Evolutionary conservation across 768 basidiomycete genomes (phyloP).

Genomic region (Lentinula sp.): DNA sequence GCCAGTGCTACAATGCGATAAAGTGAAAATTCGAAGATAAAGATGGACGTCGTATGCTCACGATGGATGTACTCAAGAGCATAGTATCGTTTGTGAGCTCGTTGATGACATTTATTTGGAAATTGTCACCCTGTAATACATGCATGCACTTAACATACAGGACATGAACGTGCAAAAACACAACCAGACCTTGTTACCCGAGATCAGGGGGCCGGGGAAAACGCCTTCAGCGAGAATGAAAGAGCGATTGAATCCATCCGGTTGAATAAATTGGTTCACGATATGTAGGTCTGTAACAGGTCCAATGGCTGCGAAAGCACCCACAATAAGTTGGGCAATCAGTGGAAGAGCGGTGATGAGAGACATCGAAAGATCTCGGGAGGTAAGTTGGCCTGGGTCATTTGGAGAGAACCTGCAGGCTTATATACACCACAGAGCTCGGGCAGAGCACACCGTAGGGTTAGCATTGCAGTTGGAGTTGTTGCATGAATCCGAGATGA

Average conservation of each 20-base stretch:
- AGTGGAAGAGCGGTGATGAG: not conserved
- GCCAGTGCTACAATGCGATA: constrained; percentile 12
- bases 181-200: not conserved
- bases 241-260: constrained; percentile 24
- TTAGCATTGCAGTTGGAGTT: not conserved
- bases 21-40: not conserved
- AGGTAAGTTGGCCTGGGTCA: not conserved
- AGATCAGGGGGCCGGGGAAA: constrained; percentile 37
- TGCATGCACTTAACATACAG: not conserved
- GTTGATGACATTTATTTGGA: constrained; percentile 32
- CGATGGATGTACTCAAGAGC: constrained; percentile 30
- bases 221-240: constrained; percentile 21
- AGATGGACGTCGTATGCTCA: constrained; percentile 12
- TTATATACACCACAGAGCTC: not conserved
- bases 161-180: not conserved
- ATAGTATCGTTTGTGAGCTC: constrained; percentile 28
- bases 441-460: not conserved
- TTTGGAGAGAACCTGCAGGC: not conserved
- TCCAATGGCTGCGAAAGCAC: constrained; percentile 14
- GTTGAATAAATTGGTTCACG: constrained; percentile 19
- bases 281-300: constrained; percentile 18
- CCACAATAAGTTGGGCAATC: not conserved
- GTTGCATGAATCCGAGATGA: not conserved
- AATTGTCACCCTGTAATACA: constrained; percentile 23
- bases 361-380: not conserved